Percentiles rank a stretch among this genome's conserved stretches.
Evolutionary conservation across 768 basidiomycete species (phyloP).

Genomic region (Lactifluus subvellereus): DNA sequence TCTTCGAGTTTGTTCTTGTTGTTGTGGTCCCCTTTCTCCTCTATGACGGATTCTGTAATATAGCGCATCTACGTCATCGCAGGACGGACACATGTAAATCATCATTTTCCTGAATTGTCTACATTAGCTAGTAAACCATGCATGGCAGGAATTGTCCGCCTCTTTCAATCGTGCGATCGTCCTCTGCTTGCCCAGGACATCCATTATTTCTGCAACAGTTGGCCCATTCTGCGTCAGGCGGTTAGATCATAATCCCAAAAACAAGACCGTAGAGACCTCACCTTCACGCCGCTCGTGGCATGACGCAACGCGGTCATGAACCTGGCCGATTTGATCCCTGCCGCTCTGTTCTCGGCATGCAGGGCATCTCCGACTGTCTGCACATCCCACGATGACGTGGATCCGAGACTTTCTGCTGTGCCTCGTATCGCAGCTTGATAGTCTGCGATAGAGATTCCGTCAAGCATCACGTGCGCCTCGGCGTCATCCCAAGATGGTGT

Average conservation of each 20-base stretch:
- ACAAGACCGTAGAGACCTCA: conserved; percentile 26
- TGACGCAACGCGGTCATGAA: conserved; percentile 73
- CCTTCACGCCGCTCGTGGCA: conserved; percentile 81
- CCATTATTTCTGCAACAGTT: conserved; percentile 30
- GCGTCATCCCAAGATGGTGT: conserved; percentile 53
- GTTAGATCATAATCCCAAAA: not conserved
- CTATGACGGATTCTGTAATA: conserved; percentile 2
- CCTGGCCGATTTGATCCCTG: conserved; percentile 40
- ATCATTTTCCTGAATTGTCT: not conserved
- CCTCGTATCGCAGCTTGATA: conserved; percentile 36
- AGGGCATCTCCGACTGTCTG: conserved; percentile 36
- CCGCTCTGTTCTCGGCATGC: conserved; percentile 39
- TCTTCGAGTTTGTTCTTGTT: not conserved
- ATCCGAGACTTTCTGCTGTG: conserved; percentile 30
- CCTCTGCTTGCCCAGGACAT: conserved; percentile 29
- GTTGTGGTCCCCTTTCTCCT: not conserved
- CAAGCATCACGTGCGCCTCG: conserved; percentile 51
- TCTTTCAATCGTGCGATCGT: conserved; percentile 26
- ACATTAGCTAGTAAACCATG: conserved; percentile 13
- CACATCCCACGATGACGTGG: conserved; percentile 35
- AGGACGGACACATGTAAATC: conserved; percentile 8
- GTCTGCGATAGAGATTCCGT: conserved; percentile 36
- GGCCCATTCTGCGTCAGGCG: conserved; percentile 30
- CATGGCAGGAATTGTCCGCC: conserved; percentile 6
- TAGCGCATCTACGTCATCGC: conserved; percentile 12